Conservation (phyloP, 1,284 basidiomycete genomes). For the Flammula alnicola region DNA sequence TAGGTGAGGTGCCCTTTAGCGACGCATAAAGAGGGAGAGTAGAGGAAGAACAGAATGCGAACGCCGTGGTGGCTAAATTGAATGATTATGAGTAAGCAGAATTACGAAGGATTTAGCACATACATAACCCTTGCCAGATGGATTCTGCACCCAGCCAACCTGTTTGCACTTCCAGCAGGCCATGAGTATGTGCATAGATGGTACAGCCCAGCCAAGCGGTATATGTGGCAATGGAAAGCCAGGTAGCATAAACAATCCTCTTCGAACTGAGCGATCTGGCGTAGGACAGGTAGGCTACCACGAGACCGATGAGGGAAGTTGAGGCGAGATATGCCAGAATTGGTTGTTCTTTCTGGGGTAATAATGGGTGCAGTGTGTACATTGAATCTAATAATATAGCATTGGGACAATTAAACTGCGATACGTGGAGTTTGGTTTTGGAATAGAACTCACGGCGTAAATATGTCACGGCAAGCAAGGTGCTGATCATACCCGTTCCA, state of each 20-base stretch:
- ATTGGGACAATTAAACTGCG: background rate
- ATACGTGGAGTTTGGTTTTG: background rate
- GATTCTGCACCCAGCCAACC: constrained; percentile 47
- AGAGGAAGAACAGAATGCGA: constrained; percentile 66
- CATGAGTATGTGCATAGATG: constrained; percentile 52
- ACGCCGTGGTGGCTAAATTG: constrained; percentile 57
- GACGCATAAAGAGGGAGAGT: constrained; percentile 69
- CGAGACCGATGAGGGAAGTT: constrained; percentile 43
- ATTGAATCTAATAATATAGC: constrained; percentile 51
- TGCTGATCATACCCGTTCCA: constrained; percentile 46
- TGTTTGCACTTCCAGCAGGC: constrained; percentile 41
- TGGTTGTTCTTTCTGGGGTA: constrained; percentile 33
- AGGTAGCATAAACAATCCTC: constrained; percentile 57
- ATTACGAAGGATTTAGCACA: constrained; percentile 33
- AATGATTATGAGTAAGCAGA: constrained; percentile 8
- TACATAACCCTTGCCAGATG: constrained; percentile 69
- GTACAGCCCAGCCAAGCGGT: constrained; percentile 60
- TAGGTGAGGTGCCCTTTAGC: constrained; percentile 47
- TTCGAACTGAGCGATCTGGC: constrained; percentile 57
- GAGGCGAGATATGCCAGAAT: constrained; percentile 41
- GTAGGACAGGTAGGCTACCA: constrained; percentile 54
- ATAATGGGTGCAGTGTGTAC: constrained; percentile 50
- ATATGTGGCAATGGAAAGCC: constrained; percentile 60
- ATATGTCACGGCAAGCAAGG: constrained; percentile 63
- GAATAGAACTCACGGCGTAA: constrained; percentile 62